A percentile compares a stretch with the other conserved stretches of the same genome.
Evolutionary conservation across 2,329 filamentous ascomycete genomes (phyloP).

Genomic region (Aspergillus melleus): DNA sequence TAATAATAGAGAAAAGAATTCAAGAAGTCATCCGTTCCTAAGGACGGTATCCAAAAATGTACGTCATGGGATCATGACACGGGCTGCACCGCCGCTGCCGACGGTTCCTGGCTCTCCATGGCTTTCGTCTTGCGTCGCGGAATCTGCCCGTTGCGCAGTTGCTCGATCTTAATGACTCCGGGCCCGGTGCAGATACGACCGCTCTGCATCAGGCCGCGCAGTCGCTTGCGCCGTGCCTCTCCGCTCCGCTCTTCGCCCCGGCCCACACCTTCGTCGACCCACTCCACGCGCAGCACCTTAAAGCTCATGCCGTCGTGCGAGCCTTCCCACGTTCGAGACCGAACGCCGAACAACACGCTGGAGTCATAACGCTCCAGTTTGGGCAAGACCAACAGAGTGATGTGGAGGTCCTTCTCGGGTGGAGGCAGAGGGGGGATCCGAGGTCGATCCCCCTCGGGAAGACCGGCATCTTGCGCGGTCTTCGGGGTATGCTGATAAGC

Average conservation of each 20-base stretch:
- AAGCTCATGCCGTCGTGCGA: slow-evolving; percentile 87
- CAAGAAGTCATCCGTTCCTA: background rate
- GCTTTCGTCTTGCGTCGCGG: slow-evolving; percentile 25
- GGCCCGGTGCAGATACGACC: slow-evolving; percentile 45
- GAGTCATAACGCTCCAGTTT: slow-evolving; percentile 73
- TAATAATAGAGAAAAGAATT: slow-evolving; percentile 1
- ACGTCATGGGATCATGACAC: slow-evolving; percentile 34
- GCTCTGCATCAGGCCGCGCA: slow-evolving; percentile 46
- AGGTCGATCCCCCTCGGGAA: slow-evolving; percentile 28
- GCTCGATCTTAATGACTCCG: slow-evolving; percentile 34
- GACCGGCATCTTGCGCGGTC: slow-evolving; percentile 36
- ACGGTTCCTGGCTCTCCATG: slow-evolving; percentile 26
- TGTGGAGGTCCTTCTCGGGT: slow-evolving; percentile 74
- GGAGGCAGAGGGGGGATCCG: slow-evolving; percentile 53
- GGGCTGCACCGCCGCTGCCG: slow-evolving; percentile 28
- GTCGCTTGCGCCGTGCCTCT: slow-evolving; percentile 50
- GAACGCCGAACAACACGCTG: slow-evolving; percentile 75
- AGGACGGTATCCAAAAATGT: background rate
- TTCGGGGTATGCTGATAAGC: slow-evolving; percentile 46
- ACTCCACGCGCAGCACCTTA: slow-evolving; percentile 77
- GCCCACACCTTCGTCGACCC: slow-evolving; percentile 71
- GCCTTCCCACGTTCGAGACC: slow-evolving; percentile 74
- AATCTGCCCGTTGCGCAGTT: slow-evolving; percentile 35
- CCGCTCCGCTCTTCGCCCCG: slow-evolving; percentile 48
- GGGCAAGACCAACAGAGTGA: slow-evolving; percentile 82